Evolutionary conservation across 202 grass and related monocot genomes (phyloP).

Genomic region (Panicum hallii): DNA sequence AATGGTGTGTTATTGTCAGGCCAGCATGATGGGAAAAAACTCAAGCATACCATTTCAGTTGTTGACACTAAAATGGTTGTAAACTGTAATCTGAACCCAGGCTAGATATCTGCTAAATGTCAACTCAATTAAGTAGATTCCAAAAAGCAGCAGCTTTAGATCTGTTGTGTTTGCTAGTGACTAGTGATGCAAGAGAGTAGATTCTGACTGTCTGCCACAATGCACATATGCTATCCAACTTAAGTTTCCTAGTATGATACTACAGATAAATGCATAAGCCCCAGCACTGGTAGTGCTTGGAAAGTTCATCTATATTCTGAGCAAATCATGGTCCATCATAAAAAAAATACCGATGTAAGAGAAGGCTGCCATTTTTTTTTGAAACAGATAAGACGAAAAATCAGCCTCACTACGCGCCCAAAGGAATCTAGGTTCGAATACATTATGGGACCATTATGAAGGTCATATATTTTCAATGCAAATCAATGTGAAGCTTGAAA

Average conservation of each 20-base stretch:
- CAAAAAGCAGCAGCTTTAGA: slow-evolving; percentile 1
- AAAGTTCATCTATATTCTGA: neutral
- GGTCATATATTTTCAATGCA: neutral
- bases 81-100: neutral
- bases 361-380: neutral
- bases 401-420: neutral
- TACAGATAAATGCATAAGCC: neutral
- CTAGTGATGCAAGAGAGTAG: neutral
- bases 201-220: slow-evolving; percentile 9
- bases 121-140: slow-evolving; percentile 14
- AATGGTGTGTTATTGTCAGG: slow-evolving; percentile 8
- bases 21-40: slow-evolving; percentile 19
- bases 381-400: neutral
- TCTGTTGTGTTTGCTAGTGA: neutral
- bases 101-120: slow-evolving; percentile 13
- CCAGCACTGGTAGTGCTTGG: neutral
- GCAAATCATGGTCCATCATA: slow-evolving; percentile 12
- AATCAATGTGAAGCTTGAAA: neutral
- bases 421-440: neutral
- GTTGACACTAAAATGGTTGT: neutral
- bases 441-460: slow-evolving; percentile 1
- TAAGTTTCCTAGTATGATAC: neutral
- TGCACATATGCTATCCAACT: slow-evolving; percentile 7
- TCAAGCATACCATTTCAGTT: neutral
- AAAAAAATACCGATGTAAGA: neutral